Conservation (phyloP, 208 protist genomes). For the Wallacemonas sp. region DNA sequence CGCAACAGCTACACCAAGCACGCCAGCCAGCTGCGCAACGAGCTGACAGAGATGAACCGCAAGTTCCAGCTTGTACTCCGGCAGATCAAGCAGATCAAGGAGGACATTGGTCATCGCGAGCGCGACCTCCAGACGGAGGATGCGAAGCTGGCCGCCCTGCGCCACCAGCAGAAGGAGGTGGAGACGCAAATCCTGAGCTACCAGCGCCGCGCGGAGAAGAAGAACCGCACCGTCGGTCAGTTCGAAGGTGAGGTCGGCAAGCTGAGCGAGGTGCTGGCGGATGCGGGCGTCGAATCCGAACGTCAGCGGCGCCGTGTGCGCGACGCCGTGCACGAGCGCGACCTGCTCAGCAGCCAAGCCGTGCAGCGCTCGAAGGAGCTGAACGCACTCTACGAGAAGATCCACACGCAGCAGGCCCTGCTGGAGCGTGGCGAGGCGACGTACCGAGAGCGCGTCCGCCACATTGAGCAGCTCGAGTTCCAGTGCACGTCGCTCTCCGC, state of each 20-base stretch:
- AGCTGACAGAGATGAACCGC: slow-evolving; percentile 93
- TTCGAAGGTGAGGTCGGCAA: slow-evolving; percentile 85
- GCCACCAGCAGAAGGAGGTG: slow-evolving; percentile 50
- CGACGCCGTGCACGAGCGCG: slow-evolving; percentile 94
- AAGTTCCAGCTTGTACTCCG: slow-evolving; percentile 95
- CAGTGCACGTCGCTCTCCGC: slow-evolving; percentile 42
- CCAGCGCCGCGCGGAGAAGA: slow-evolving; percentile 38
- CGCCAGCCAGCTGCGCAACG: slow-evolving; percentile 93
- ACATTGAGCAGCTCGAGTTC: slow-evolving; percentile 68
- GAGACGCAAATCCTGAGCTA: slow-evolving; percentile 49
- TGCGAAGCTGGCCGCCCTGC: slow-evolving; percentile 41
- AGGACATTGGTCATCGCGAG: slow-evolving; percentile 92
- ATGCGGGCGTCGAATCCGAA: slow-evolving; percentile 85
- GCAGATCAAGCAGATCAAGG: slow-evolving; percentile 91
- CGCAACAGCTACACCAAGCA: slow-evolving; percentile 97
- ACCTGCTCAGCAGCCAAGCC: slow-evolving; percentile 93
- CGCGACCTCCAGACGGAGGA: slow-evolving; percentile 47
- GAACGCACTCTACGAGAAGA: slow-evolving; percentile 95
- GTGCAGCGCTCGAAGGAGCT: slow-evolving; percentile 96
- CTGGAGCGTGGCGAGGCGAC: slow-evolving; percentile 94
- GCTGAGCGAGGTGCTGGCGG: slow-evolving; percentile 91
- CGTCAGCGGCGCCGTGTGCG: slow-evolving; percentile 93
- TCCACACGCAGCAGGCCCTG: slow-evolving; percentile 94
- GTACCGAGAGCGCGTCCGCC: slow-evolving; percentile 85
- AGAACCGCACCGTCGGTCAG: slow-evolving; percentile 34